Base-by-base conservation (phyloP, 2,329 filamentous ascomycete genomes). In the Aspergillus amoenus region DNA sequence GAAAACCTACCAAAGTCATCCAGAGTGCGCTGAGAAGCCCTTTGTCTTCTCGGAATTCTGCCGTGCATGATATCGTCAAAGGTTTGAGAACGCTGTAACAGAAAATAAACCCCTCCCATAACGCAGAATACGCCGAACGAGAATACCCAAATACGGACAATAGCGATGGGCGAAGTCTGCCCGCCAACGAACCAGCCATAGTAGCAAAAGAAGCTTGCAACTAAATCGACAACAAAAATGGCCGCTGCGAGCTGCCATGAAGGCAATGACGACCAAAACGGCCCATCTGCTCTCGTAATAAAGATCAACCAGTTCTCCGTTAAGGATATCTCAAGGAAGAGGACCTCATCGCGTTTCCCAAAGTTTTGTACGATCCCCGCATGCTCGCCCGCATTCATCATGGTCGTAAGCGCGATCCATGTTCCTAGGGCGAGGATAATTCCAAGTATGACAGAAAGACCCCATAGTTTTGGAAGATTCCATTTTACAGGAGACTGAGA, bases 271-370 rank as follows among this genome's bases (percentile, higher is more conserved):
- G 89, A 92, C 91, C 91, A 95, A 84, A 95, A 93, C 54, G 91
- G 90, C 70, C 91, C 91, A 77, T 93, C 93, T 78, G 91, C 89
- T 82, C 92, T 91, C 64, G 91, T 96, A 79, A 96, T 93, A 82
- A 96, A 95, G 78, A 96, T 96, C 52, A 96, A 84, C 91, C 92
- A 96, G 81, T 95, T 96, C 83, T 96, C 90, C 59, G 91, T 93
- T 54, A 96, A 84, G 12, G 90, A 91, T 75, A 96, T 90, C 79
- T 96, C 86, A 39, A 96, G 87, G 84, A 96, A 96, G 69, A 96
- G 78, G 57, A 96, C 87, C 67, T 87, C 86, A 66, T 96, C 90
- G 55, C 90, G 80, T 72, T 88, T 84, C 83, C 91, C 91, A 68
- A 88, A 90, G 80, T 94, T 93, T 82, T 96, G 89, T 64, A 93